These are phyloP conservation scores for Sclerotinia glacialis DNA, from an alignment of 2,329 filamentous ascomycete species.

Conservation along the genomic window DNA sequence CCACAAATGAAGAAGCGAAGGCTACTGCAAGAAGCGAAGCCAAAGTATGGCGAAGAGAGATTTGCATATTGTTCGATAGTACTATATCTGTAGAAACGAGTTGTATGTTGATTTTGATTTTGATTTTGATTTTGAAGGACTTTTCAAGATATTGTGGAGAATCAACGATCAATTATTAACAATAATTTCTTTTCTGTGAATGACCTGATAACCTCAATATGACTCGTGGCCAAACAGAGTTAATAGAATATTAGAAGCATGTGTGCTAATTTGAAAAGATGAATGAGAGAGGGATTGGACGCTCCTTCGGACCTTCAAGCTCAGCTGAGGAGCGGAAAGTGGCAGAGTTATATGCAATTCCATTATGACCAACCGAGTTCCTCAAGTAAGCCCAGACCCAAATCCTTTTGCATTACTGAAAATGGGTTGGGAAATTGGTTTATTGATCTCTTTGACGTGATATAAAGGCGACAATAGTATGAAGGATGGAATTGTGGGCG, in stretches of 20 bases:
- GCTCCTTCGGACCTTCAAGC: not conserved
- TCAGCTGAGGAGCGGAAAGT: conserved; percentile 3
- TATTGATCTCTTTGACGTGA: not conserved
- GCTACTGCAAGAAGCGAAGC: not conserved
- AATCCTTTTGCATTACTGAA: conserved; percentile 2
- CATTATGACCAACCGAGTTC: not conserved
- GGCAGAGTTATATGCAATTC: conserved; percentile 7
- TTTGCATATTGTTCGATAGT: conserved; percentile 4
- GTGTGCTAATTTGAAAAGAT: not conserved
- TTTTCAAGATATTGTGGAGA: not conserved
- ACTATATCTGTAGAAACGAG: not conserved
- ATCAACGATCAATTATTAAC: not conserved
- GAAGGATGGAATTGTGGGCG: not conserved
- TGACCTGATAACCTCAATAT: not conserved
- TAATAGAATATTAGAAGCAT: not conserved
- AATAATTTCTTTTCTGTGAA: not conserved
- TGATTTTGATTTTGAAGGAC: not conserved
- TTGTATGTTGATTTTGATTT: not conserved
- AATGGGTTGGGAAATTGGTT: conserved; percentile 14
- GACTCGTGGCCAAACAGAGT: not conserved
- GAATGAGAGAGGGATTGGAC: not conserved
- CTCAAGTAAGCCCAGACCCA: not conserved
- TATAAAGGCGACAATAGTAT: not conserved
- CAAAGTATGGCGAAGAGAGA: not conserved
- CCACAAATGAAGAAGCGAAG: not conserved